Conservation (phyloP, 768 basidiomycete species). For the Polyporus arcularius region DNA sequence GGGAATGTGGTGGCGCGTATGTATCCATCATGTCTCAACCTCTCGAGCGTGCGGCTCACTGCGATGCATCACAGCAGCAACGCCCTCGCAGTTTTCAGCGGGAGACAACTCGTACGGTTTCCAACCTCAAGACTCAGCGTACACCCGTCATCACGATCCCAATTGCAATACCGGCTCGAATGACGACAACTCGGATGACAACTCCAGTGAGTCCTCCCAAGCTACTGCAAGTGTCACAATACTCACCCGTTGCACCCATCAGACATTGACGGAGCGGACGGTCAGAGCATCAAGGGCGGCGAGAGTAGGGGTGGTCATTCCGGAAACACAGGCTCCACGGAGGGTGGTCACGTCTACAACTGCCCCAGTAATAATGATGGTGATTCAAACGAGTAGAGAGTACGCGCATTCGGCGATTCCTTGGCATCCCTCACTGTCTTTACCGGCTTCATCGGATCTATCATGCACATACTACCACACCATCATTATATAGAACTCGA, state of each 20-base stretch:
- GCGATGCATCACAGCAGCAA: not conserved
- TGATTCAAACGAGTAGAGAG: not conserved
- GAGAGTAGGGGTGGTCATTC: conserved; percentile 2
- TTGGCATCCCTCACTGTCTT: too few relatives aligned
- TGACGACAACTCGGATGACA: not conserved
- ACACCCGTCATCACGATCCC: not conserved
- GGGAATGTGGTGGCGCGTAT: not conserved
- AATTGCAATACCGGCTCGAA: not conserved
- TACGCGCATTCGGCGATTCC: not conserved
- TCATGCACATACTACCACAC: too few relatives aligned
- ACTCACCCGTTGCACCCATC: not conserved
- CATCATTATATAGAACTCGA: too few relatives aligned
- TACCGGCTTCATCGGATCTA: not conserved
- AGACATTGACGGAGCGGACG: conserved; percentile 10
- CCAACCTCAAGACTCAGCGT: not conserved
- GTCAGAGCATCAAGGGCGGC: conserved; percentile 1
- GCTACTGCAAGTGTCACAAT: not conserved
- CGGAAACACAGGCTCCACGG: conserved; percentile 6
- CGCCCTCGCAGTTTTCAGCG: not conserved
- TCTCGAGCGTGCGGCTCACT: not conserved
- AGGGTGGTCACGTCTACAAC: conserved; percentile 17
- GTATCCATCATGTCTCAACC: not conserved
- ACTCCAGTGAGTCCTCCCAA: not conserved
- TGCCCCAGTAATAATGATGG: not conserved
- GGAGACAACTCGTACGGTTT: not conserved